Evolutionary conservation across 352 stramenopile species (phyloP).

Genomic region (Phytophthora syringae): DNA sequence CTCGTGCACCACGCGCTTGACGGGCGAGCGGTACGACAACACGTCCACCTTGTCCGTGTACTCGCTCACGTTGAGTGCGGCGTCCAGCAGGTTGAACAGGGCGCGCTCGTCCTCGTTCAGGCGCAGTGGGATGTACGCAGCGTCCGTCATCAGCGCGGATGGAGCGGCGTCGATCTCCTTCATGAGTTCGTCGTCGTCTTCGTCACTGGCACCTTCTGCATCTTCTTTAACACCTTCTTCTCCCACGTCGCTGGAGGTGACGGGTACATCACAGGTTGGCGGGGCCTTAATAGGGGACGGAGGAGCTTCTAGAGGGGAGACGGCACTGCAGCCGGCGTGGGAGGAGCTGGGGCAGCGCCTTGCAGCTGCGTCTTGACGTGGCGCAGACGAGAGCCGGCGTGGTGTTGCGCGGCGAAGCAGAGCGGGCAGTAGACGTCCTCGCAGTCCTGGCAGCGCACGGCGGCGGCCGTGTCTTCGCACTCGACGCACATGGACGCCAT

Average conservation of each 20-base stretch:
- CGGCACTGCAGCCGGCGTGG: neutral
- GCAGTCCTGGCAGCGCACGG: slow-evolving; percentile 70
- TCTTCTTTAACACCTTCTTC: too few species aligned
- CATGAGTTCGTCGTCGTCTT: slow-evolving; percentile 44
- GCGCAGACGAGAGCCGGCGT: slow-evolving; percentile 52
- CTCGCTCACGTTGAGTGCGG: slow-evolving; percentile 91
- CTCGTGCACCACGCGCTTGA: slow-evolving; percentile 82
- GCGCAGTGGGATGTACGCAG: slow-evolving; percentile 95
- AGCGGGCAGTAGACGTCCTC: slow-evolving; percentile 79
- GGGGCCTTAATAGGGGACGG: slow-evolving; percentile 16
- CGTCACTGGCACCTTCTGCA: slow-evolving; percentile 21
- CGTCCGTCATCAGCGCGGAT: slow-evolving; percentile 40
- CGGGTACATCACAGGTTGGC: neutral
- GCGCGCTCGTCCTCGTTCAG: slow-evolving; percentile 95
- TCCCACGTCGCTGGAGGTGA: neutral
- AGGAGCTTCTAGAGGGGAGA: neutral
- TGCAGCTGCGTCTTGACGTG: slow-evolving; percentile 49
- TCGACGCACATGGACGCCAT: slow-evolving; percentile 80
- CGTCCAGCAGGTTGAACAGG: slow-evolving; percentile 94
- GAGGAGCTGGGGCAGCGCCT: neutral
- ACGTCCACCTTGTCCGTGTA: slow-evolving; percentile 95
- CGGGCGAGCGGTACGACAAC: slow-evolving; percentile 56
- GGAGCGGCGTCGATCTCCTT: slow-evolving; percentile 38
- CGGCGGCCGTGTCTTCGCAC: slow-evolving; percentile 83
- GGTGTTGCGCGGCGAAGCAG: slow-evolving; percentile 82